Base-by-base conservation (phyloP, 2,329 filamentous ascomycete genomes). In the Phialophora macrospora region DNA sequence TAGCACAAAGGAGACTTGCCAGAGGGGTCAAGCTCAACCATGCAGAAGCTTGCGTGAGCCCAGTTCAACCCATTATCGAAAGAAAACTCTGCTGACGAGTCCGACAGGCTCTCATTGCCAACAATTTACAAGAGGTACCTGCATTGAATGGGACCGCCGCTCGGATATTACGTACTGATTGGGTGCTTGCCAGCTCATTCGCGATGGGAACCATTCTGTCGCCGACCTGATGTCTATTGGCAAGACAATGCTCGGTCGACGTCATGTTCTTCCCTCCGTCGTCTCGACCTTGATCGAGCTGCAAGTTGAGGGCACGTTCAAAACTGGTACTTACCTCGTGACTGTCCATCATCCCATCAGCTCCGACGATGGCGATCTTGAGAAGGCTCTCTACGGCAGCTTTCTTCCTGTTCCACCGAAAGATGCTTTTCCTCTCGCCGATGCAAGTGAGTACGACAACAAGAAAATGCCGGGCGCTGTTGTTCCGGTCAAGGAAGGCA, bases 221-320 rank as follows among this genome's bases (percentile, higher is more conserved):
- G 90, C 93, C 46, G 93, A 97, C 77, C 91, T 98, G 75, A 98
- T 98, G 93, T 83, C 87, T 67, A 86, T 97, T 69, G 94, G 94
- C 72, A 88, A 91, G 73, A 94, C 91, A 62, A 93, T 98, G 89
- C 90, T 98, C 2, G 94, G 94, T 69, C 90, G 94, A 9, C 90
- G 94, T 38, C 94, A 98, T 78, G 94, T 98, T 66, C 83, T 92
- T 51, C 93, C 94, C 24, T 88, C 90, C 11, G 94, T 97, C 26
- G 86, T 89, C 65, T 84, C 86, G 49, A 93, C 91, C 2, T 86
- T 98, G 51, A 84, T 87, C 65, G 90, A 96, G 80, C 86, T 98
- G 72, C 92, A 96, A 83, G 91, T 98, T 70, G 94, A 98, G 79
- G 94, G 94, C 66, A 98, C 93, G 1, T 98, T 98, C 75, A 89